Base-by-base conservation (phyloP, 2,329 filamentous ascomycete genomes). In the Emmonsia crescens region DNA sequence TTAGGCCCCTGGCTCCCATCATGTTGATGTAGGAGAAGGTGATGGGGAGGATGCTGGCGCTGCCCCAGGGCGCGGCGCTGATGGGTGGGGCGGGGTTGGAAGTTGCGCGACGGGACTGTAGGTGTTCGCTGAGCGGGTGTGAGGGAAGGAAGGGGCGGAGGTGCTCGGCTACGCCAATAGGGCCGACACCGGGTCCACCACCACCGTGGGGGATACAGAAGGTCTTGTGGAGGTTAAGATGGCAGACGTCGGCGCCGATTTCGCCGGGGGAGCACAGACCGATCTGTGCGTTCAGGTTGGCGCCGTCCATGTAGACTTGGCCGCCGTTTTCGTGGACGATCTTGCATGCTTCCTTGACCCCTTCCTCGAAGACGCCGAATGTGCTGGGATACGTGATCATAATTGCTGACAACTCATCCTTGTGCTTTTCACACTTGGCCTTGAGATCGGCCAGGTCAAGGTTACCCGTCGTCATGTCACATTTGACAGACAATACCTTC, bases 271-370 rank as follows among this genome's bases (percentile, higher is more conserved):
- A 96, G 79, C 91, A 96, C 12, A 97, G 83, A 14, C 93, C 93
- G 66, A 97, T 96, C 76, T 97, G 93, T 21, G 93, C 93, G 72
- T 96, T 97, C 91, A 96, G 94, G 79, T 97, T 97, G 66, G 93
- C 93, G 56, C 93, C 93, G 73, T 97, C 93, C 93, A 97, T 96
- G 80, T 96, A 97, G 19, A 97, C 93, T 72, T 95, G 90, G 10
- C 93, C 93, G 59, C 93, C 93, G 71, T 95, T 80, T 66, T 88
- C 76, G 77, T 97, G 93, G 21, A 97, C 91, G 36, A 95, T 79
- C 61, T 91, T 80, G 75, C 91, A 96, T 19, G 87, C 91, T 71
- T 89, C 84, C 79, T 91, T 94, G 73, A 96, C 85, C 66, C 86
- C 83, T 2, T 92, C 92, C 79, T 97, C 93, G 71, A 96, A 97